Conservation (phyloP, 2,329 filamentous ascomycete genomes). For the Epichloe elymi region DNA sequence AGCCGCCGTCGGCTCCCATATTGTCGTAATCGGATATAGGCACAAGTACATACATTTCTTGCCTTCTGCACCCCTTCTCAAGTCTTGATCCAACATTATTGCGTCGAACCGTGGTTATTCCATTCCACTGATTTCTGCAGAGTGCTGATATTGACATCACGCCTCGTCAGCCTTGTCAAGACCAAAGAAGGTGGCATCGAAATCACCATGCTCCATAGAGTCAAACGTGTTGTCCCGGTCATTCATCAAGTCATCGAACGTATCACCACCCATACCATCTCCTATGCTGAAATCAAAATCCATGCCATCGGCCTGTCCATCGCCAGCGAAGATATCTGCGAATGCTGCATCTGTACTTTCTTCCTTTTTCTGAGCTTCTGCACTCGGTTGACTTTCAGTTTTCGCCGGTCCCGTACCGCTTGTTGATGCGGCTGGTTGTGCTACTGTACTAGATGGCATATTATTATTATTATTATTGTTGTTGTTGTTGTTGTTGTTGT, state of each 20-base stretch:
- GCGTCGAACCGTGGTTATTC: no score
- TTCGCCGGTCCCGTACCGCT: background rate
- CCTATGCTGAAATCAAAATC: slow-evolving; percentile 19
- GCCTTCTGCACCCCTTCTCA: no score
- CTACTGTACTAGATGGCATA: slow-evolving; percentile 13
- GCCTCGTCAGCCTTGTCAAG: slow-evolving; percentile 17
- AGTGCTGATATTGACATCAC: slow-evolving; percentile 2
- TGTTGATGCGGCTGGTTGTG: slow-evolving; percentile 8
- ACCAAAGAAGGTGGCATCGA: slow-evolving; percentile 34
- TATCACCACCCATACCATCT: slow-evolving; percentile 20
- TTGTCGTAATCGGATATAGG: background rate
- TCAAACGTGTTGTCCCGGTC: slow-evolving; percentile 28
- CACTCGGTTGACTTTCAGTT: slow-evolving; percentile 6
- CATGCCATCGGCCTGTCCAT: slow-evolving; percentile 26
- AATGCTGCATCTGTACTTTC: slow-evolving; percentile 18
- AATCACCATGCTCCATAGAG: slow-evolving; percentile 30
- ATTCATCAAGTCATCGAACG: slow-evolving; percentile 38
- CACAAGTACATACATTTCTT: no score
- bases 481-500: no score
- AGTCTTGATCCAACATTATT: no score
- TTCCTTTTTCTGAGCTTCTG: slow-evolving; percentile 14
- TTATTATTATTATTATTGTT: slow-evolving; percentile 11
- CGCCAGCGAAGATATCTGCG: slow-evolving; percentile 36
- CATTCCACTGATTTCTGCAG: background rate
- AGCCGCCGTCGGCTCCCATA: background rate